A percentile compares a stretch with the other conserved stretches of the same genome.
phyloP scores from a whole-genome alignment of 305 asterid genomes.

The Fraxinus ornus region DNA sequence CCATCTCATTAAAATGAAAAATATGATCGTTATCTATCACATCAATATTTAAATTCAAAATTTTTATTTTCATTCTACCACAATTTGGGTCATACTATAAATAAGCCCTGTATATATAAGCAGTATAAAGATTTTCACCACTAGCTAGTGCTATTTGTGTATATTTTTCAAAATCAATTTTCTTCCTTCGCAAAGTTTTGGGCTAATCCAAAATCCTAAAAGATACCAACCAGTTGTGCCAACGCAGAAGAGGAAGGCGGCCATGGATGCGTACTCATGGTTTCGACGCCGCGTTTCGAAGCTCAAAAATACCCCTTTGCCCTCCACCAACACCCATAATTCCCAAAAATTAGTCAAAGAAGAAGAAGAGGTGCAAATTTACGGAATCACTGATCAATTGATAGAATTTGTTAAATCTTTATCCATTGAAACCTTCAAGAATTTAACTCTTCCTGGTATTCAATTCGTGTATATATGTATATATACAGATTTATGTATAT shows the following conservation, averaged over 20 bases:
- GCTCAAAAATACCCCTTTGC: constrained; percentile 36
- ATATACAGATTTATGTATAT: neutral
- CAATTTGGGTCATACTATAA: too few relatives aligned
- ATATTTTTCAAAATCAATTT: neutral
- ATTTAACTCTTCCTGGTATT: constrained; percentile 59
- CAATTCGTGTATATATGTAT: neutral
- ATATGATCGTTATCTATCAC: too few relatives aligned
- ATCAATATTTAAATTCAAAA: too few relatives aligned
- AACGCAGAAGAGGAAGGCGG: neutral
- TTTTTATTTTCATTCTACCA: too few relatives aligned
- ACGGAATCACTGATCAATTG: constrained; percentile 69
- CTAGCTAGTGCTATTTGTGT: neutral
- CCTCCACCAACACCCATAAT: constrained; percentile 22
- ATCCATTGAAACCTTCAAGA: constrained; percentile 65
- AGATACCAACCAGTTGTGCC: neutral
- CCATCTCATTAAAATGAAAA: too few relatives aligned
- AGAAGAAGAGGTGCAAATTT: constrained; percentile 38
- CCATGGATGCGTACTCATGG: constrained; percentile 73
- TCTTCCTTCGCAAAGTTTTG: neutral
- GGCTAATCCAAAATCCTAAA: neutral
- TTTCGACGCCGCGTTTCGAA: constrained; percentile 63
- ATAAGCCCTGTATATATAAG: too few relatives aligned
- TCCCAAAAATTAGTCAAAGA: constrained; percentile 9
- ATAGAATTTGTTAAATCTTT: constrained; percentile 65
- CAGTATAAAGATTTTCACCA: neutral